Percentiles rank a stretch among this genome's conserved stretches.
Evolutionary conservation across 2,329 filamentous ascomycete genomes (phyloP).

Genomic region (Aspergillus tubingensis): DNA sequence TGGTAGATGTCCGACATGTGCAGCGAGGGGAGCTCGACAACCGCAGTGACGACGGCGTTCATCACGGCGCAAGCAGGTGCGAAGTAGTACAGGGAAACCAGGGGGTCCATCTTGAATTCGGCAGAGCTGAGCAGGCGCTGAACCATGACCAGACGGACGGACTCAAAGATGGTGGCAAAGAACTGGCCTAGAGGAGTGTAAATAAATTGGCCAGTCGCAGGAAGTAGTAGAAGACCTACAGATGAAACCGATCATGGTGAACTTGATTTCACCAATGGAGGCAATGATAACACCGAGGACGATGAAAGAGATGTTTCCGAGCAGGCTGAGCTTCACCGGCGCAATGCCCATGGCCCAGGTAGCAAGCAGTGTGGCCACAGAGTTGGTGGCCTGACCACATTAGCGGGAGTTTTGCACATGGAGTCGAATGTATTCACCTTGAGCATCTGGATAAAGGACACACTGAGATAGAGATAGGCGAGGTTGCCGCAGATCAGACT

Average conservation of each 20-base stretch:
- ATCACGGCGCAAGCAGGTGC: constrained; percentile 77
- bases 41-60: constrained; percentile 68
- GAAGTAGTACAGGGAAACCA: constrained; percentile 87
- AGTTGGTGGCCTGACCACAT: constrained; percentile 73
- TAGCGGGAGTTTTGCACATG: constrained; percentile 18
- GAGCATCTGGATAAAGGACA: constrained; percentile 98
- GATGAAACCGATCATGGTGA: constrained; percentile 64
- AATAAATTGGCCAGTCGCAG: constrained; percentile 48
- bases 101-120: constrained; percentile 81
- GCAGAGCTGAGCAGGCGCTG: constrained; percentile 73
- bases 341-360: constrained; percentile 84
- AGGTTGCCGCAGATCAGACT: constrained; percentile 95
- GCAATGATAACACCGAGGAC: constrained; percentile 92
- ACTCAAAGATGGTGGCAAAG: constrained; percentile 75
- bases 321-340: constrained; percentile 76
- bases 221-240: constrained; percentile 55
- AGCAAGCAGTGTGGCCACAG: constrained; percentile 84
- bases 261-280: constrained; percentile 91
- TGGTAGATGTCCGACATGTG: constrained; percentile 71
- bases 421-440: constrained; percentile 62
- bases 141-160: constrained; percentile 77
- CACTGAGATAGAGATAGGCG: constrained; percentile 91
- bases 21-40: constrained; percentile 66
- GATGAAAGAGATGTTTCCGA: constrained; percentile 90
- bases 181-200: constrained; percentile 66